Conservation (phyloP, 2,329 filamentous ascomycete species). For the Shiraia bambusicola region DNA sequence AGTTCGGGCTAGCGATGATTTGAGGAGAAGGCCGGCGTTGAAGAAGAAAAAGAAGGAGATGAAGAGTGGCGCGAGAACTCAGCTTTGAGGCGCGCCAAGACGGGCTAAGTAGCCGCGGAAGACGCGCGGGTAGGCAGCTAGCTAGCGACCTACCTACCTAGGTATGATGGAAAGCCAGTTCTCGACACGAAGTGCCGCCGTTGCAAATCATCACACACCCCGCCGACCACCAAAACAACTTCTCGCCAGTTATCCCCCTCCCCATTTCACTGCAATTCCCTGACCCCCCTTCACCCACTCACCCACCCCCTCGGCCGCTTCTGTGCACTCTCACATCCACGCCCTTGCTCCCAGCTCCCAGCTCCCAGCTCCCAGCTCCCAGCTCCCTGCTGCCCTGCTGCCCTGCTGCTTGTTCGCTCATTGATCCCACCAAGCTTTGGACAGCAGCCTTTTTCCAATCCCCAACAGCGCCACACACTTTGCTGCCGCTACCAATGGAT, state of each 20-base stretch:
- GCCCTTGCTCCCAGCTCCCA: too few relatives aligned
- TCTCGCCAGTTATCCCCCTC: slow-evolving; percentile 5
- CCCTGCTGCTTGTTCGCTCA: slow-evolving; percentile 40
- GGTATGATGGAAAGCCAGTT: slow-evolving; percentile 37
- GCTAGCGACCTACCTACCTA: too few relatives aligned
- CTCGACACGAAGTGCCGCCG: slow-evolving; percentile 15
- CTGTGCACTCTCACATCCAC: too few relatives aligned
- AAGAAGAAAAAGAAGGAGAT: slow-evolving; percentile 19
- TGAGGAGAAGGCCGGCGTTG: slow-evolving; percentile 68
- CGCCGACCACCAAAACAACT: slow-evolving; percentile 11
- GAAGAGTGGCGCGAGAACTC: slow-evolving; percentile 22
- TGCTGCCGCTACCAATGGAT: slow-evolving; percentile 40
- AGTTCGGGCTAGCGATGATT: slow-evolving; percentile 67
- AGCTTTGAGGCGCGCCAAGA: slow-evolving; percentile 12
- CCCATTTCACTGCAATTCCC: slow-evolving; percentile 1
- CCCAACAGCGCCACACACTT: slow-evolving; percentile 8
- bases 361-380: too few relatives aligned
- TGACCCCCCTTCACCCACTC: slow-evolving; percentile 13
- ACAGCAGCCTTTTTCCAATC: slow-evolving; percentile 19
- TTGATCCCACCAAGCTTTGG: slow-evolving; percentile 37
- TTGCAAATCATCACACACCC: slow-evolving; percentile 19
- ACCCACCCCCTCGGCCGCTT: slow-evolving; percentile 11
- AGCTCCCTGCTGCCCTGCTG: too few relatives aligned
- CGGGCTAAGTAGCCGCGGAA: slow-evolving; percentile 16
- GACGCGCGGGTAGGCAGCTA: slow-evolving; percentile 21